A percentile compares a stretch with the other conserved stretches of the same genome.
phyloP scores from a whole-genome alignment of 257 asterid genomes.

The Fraxinus americana region DNA sequence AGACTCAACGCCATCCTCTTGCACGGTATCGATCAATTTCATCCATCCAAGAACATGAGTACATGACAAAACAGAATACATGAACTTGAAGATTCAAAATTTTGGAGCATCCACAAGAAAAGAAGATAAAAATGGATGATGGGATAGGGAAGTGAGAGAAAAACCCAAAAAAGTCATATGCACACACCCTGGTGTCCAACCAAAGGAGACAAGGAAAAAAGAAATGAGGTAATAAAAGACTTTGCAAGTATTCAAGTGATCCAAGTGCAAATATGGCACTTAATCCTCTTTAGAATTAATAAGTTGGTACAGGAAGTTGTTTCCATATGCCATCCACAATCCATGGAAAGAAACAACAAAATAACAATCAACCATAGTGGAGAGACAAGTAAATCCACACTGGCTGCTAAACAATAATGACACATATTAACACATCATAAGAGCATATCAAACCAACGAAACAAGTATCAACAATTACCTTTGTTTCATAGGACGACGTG shows the following conservation, averaged over 20 bases:
- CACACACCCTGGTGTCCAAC: background rate
- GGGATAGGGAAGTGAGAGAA: background rate
- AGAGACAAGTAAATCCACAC: background rate
- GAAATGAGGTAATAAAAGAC: background rate
- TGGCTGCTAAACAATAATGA: background rate
- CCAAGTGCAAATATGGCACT: background rate
- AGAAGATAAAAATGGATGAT: background rate
- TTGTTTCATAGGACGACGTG: slow-evolving; percentile 97
- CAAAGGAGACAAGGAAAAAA: background rate
- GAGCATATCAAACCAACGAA: background rate
- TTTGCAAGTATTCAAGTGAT: background rate
- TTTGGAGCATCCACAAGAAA: background rate
- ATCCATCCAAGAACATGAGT: background rate
- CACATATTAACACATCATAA: background rate
- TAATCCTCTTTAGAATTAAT: background rate
- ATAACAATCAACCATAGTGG: background rate
- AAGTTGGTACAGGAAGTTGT: background rate
- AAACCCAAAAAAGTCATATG: background rate
- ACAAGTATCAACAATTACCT: slow-evolving; percentile 44
- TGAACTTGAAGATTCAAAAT: background rate
- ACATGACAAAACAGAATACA: background rate
- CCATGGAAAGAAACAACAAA: background rate
- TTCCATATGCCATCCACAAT: background rate
- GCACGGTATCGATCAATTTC: background rate
- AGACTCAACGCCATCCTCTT: background rate